These are phyloP conservation scores for Penicillium longicatenatum DNA, from an alignment of 495 filamentous ascomycete genomes.

Conservation along the genomic window DNA sequence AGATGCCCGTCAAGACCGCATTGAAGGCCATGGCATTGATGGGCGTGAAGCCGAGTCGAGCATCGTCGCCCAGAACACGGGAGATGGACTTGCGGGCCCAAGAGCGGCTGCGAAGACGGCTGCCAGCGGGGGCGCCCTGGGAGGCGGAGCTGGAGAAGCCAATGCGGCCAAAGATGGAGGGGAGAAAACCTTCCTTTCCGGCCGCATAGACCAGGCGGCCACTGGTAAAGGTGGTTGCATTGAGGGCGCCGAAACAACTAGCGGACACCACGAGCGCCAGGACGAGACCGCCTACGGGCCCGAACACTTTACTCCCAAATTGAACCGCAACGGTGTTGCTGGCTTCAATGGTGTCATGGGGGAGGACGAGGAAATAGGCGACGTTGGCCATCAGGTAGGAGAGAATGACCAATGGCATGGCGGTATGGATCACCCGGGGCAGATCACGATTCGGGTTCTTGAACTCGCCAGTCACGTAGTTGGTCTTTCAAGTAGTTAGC, in stretches of 20 bases:
- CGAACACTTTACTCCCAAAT: constrained; percentile 90
- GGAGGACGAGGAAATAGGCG: constrained; percentile 94
- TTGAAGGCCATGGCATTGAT: constrained; percentile 89
- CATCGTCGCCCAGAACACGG: constrained; percentile 59
- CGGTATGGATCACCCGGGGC: constrained; percentile 93
- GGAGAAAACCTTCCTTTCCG: constrained; percentile 93
- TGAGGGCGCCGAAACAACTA: constrained; percentile 89
- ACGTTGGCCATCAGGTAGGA: constrained; percentile 90
- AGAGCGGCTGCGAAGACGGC: constrained; percentile 56
- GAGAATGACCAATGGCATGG: constrained; percentile 91
- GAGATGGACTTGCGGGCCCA: constrained; percentile 60
- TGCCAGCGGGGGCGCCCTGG: constrained; percentile 26
- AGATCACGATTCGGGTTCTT: constrained; percentile 87
- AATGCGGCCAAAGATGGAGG: constrained; percentile 77
- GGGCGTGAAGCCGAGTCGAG: constrained; percentile 74
- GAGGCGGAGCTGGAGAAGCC: constrained; percentile 60
- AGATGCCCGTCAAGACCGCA: constrained; percentile 65
- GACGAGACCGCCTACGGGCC: constrained; percentile 74
- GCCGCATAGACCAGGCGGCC: constrained; percentile 92
- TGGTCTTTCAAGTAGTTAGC: constrained; percentile 57
- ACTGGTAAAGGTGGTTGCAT: constrained; percentile 91
- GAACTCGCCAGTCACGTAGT: constrained; percentile 97
- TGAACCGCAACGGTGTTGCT: constrained; percentile 92
- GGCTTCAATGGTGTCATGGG: constrained; percentile 72
- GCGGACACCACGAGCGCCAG: constrained; percentile 87